Conservation (phyloP, 1,284 basidiomycete genomes). For the Porodaedalea pini region DNA sequence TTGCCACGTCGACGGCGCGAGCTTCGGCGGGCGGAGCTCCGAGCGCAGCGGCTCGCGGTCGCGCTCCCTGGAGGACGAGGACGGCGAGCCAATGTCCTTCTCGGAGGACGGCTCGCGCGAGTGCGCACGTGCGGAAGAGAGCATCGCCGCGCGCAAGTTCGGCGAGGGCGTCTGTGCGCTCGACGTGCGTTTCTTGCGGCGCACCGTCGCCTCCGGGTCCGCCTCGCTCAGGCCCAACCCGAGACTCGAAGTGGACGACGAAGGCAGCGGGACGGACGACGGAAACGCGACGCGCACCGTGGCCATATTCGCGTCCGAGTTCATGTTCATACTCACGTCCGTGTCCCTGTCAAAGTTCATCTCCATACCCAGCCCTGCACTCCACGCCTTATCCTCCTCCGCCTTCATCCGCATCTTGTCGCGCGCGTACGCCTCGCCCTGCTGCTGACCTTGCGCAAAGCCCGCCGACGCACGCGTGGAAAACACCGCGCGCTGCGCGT, state of each 20-base stretch:
- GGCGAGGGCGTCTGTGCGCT: background rate
- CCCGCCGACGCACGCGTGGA: background rate
- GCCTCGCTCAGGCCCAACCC: background rate
- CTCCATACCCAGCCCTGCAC: background rate
- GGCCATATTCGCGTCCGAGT: background rate
- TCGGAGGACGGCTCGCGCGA: slow-evolving; percentile 19
- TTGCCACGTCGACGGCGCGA: slow-evolving; percentile 95
- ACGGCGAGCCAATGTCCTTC: slow-evolving; percentile 24
- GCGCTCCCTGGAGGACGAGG: background rate
- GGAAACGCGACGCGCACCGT: slow-evolving; percentile 1
- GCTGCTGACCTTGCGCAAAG: background rate
- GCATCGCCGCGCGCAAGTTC: background rate
- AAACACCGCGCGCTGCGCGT: slow-evolving; percentile 13
- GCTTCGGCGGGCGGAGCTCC: slow-evolving; percentile 81
- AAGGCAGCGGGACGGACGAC: background rate
- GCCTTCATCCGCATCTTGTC: background rate
- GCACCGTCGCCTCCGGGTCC: slow-evolving; percentile 67
- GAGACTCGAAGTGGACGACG: background rate
- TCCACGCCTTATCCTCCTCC: background rate
- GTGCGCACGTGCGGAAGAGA: background rate
- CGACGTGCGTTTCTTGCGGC: slow-evolving; percentile 54
- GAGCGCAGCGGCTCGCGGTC: slow-evolving; percentile 51
- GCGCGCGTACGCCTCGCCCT: too few relatives aligned
- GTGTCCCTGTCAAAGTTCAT: slow-evolving; percentile 5
- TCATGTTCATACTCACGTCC: background rate